Percentiles rank a stretch among this genome's conserved stretches.
Conservation (phyloP, 129 eudicot genomes). For the Scalesia atractyloides region DNA sequence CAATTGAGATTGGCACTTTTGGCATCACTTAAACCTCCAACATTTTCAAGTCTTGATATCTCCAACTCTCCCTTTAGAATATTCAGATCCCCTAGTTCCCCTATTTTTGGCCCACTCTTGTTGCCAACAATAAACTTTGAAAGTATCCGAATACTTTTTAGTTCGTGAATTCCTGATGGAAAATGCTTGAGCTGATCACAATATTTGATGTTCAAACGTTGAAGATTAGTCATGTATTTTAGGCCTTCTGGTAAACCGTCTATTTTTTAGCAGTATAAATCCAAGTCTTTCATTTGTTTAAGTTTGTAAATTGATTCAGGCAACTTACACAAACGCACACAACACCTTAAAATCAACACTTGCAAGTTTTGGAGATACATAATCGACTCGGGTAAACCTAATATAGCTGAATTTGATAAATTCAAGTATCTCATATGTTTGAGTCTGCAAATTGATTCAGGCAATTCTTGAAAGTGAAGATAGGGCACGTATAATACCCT, state of each 20-base stretch:
- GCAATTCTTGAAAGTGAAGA: no score
- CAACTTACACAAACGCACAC: background rate
- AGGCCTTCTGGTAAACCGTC: background rate
- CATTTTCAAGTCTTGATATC: background rate
- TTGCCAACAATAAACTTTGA: background rate
- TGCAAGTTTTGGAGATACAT: constrained; percentile 39
- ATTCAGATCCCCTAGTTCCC: constrained; percentile 3
- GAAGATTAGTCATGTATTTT: constrained; percentile 10
- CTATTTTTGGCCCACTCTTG: background rate
- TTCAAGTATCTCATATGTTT: constrained; percentile 34
- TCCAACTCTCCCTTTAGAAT: background rate
- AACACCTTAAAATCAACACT: constrained; percentile 17
- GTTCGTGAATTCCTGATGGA: background rate
- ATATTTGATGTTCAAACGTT: background rate
- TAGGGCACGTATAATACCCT: no score
- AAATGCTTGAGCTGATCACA: background rate
- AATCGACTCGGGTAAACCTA: constrained; percentile 39
- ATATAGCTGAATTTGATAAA: constrained; percentile 21
- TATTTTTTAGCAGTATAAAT: no score
- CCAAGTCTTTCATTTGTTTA: no score
- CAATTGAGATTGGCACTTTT: no score
- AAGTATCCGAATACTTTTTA: background rate
- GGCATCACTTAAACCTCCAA: no score
- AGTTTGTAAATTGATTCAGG: no score
- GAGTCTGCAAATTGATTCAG: constrained; percentile 7